These are phyloP conservation scores for Collybia sordida DNA, from an alignment of 768 basidiomycete genomes.

Conservation along the genomic window DNA sequence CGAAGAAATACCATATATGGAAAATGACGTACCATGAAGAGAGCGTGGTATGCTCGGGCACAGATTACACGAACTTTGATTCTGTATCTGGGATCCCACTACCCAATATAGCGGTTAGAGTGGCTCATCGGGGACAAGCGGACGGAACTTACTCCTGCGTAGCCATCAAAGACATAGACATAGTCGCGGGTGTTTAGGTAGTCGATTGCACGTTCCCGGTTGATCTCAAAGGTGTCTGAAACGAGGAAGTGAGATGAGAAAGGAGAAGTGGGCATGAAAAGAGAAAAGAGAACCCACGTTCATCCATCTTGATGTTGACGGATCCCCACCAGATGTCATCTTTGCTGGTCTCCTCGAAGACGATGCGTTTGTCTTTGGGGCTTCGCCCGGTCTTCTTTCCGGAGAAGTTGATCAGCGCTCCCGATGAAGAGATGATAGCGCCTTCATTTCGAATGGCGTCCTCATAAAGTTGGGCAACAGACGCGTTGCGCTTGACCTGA, in stretches of 20 bases:
- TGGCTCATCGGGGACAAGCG: constrained; percentile 8
- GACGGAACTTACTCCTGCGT: constrained; percentile 65
- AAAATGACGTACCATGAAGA: constrained; percentile 83
- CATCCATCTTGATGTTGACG: constrained; percentile 99
- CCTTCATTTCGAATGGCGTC: constrained; percentile 99
- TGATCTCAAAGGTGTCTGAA: constrained; percentile 96
- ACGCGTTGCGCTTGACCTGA: constrained; percentile 92
- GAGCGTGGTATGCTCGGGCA: constrained; percentile 95
- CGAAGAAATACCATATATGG: constrained; percentile 8
- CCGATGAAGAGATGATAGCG: constrained; percentile 94
- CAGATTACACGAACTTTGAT: constrained; percentile 99
- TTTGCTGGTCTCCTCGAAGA: constrained; percentile 94
- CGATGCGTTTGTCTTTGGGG: constrained; percentile 99
- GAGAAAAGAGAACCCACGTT: constrained; percentile 54
- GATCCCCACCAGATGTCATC: constrained; percentile 99
- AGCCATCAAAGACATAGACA: constrained; percentile 98
- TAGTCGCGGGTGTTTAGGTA: constrained; percentile 98
- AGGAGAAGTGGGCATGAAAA: neutral
- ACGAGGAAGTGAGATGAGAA: constrained; percentile 3
- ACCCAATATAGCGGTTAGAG: constrained; percentile 7
- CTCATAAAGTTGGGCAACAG: constrained; percentile 90
- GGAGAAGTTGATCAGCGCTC: constrained; percentile 99
- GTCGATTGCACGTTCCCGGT: constrained; percentile 98
- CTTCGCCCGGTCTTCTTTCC: constrained; percentile 98
- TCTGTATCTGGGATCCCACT: constrained; percentile 99